Conservation (phyloP, 2,329 filamentous ascomycete species). For the Triangularia setosa region DNA sequence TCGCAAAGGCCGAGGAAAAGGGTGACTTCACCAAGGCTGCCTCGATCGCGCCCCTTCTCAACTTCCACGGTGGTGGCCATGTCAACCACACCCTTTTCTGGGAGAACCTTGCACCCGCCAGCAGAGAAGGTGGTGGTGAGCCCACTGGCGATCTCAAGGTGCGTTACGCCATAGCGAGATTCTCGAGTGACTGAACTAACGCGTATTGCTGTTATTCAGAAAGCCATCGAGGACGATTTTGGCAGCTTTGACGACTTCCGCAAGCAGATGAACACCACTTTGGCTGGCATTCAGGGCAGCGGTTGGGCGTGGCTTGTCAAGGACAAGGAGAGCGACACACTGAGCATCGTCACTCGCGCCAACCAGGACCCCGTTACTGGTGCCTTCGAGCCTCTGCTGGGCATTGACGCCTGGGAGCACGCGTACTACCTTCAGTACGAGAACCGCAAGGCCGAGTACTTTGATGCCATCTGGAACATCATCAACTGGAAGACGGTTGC, state of each 20-base stretch:
- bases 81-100: slow-evolving; percentile 93
- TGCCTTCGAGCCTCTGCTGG: slow-evolving; percentile 75
- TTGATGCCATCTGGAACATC: slow-evolving; percentile 88
- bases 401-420: slow-evolving; percentile 95
- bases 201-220: slow-evolving; percentile 29
- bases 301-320: slow-evolving; percentile 90
- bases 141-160: slow-evolving; percentile 59
- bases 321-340: slow-evolving; percentile 57
- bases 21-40: slow-evolving; percentile 54
- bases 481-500: slow-evolving; percentile 92
- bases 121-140: slow-evolving; percentile 58
- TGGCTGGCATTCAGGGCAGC: slow-evolving; percentile 77
- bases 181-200: neutral
- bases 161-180: neutral
- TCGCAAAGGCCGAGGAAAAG: slow-evolving; percentile 59
- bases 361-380: slow-evolving; percentile 90
- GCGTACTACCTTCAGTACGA: slow-evolving; percentile 95
- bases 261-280: slow-evolving; percentile 62
- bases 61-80: slow-evolving; percentile 88
- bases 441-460: slow-evolving; percentile 97
- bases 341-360: slow-evolving; percentile 66
- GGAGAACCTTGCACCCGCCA: slow-evolving; percentile 73
- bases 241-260: slow-evolving; percentile 62
- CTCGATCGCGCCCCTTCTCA: slow-evolving; percentile 54
- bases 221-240: slow-evolving; percentile 62